phyloP scores from a whole-genome alignment of 768 basidiomycete species.

The Tylopilus sp. region DNA sequence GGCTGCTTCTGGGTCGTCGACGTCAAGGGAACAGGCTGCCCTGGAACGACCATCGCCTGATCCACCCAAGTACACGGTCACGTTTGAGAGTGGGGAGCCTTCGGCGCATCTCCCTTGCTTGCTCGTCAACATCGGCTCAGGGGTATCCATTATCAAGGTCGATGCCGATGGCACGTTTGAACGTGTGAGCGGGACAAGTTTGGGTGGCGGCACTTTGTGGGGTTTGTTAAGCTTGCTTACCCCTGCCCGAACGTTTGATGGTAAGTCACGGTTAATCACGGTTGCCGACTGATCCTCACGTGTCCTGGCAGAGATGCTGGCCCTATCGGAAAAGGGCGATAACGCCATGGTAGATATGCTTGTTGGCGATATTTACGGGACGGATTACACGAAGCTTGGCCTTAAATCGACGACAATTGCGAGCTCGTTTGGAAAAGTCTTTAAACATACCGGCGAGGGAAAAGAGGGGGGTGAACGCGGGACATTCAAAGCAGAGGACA shows the following conservation, averaged over 20 bases:
- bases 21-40: constrained; percentile 11
- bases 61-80: constrained; percentile 85
- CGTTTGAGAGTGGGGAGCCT: constrained; percentile 76
- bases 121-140: constrained; percentile 97
- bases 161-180: constrained; percentile 95
- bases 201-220: constrained; percentile 98
- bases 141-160: constrained; percentile 96
- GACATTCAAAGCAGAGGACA: constrained; percentile 86
- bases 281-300: neutral
- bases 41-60: constrained; percentile 87
- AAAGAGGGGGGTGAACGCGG: constrained; percentile 48
- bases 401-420: constrained; percentile 98
- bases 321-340: constrained; percentile 89
- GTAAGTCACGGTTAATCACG: constrained; percentile 48
- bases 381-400: constrained; percentile 92
- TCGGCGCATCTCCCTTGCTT: constrained; percentile 91
- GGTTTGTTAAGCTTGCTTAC: constrained; percentile 91
- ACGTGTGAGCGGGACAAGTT: constrained; percentile 93
- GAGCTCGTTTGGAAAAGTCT: constrained; percentile 97
- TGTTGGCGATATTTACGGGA: constrained; percentile 98
- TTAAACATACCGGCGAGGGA: constrained; percentile 69
- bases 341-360: constrained; percentile 97
- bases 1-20: constrained; percentile 4
- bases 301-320: constrained; percentile 80
- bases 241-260: constrained; percentile 94